Evolutionary conservation across 331 rosid genomes (phyloP).

Genomic region (Saraca asoca): DNA sequence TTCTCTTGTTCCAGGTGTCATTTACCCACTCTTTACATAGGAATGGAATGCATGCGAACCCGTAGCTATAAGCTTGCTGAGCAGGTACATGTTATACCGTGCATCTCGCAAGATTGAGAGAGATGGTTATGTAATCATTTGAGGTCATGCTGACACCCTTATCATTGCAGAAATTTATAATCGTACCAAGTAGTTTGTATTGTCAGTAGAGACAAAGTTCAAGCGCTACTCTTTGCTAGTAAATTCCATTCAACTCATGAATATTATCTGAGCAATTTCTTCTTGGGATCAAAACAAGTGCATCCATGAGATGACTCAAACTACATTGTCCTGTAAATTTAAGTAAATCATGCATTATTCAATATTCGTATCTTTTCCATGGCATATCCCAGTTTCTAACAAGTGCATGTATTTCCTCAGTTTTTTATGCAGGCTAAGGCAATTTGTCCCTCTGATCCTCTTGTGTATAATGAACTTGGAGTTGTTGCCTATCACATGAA

Average conservation of each 20-base stretch:
- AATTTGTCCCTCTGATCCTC: conserved; percentile 90
- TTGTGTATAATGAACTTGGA: conserved; percentile 92
- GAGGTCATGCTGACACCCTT: background rate
- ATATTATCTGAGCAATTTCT: no score
- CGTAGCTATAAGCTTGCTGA: conserved; percentile 97
- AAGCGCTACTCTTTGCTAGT: background rate
- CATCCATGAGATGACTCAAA: conserved; percentile 19
- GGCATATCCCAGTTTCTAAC: conserved; percentile 28
- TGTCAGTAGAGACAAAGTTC: background rate
- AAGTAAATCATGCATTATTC: conserved; percentile 4
- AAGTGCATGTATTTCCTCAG: conserved; percentile 46
- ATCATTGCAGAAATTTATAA: background rate
- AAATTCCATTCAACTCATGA: conserved; percentile 3
- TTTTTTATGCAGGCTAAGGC: conserved; percentile 84
- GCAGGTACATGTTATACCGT: conserved; percentile 63
- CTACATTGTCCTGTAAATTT: conserved; percentile 3
- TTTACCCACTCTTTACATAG: conserved; percentile 92
- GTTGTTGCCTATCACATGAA: conserved; percentile 94
- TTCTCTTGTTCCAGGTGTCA: conserved; percentile 95
- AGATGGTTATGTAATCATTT: no score
- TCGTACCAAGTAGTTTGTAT: background rate
- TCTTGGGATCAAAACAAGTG: background rate
- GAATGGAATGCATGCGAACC: conserved; percentile 99
- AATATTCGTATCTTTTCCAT: conserved; percentile 6
- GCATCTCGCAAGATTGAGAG: no score